These are phyloP conservation scores for Nyctanthes arbortristis DNA, from an alignment of 257 asterid species.

Conservation along the genomic window DNA sequence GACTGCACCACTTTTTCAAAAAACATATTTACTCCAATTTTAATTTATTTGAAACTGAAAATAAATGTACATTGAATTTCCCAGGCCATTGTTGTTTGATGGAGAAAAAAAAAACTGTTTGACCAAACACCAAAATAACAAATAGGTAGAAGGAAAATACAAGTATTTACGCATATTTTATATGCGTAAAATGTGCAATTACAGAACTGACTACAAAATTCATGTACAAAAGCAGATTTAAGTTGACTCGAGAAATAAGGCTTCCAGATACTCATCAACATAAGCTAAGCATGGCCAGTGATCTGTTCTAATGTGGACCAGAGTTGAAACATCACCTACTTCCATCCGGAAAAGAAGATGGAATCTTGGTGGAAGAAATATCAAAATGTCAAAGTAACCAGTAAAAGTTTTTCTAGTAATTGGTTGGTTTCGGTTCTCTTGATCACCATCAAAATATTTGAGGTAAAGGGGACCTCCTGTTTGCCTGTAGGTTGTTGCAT, in stretches of 20 bases:
- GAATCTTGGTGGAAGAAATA: constrained; percentile 93
- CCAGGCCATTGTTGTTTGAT: background rate
- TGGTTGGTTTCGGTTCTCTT: constrained; percentile 38
- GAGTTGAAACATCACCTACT: constrained; percentile 65
- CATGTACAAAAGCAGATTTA: background rate
- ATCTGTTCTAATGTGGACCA: constrained; percentile 89
- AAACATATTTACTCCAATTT: no score
- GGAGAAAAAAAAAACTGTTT: background rate
- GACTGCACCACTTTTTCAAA: no score
- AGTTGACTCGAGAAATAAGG: constrained; percentile 47
- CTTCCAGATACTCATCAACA: constrained; percentile 90
- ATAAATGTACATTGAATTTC: background rate
- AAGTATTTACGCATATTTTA: background rate
- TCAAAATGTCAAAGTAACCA: constrained; percentile 65
- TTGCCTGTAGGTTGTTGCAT: background rate
- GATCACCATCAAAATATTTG: constrained; percentile 63
- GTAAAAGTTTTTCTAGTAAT: constrained; percentile 38
- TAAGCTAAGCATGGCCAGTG: constrained; percentile 98
- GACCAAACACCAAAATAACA: background rate
- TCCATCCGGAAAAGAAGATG: constrained; percentile 96
- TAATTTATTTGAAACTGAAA: background rate
- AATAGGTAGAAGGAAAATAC: background rate
- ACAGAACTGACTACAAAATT: background rate
- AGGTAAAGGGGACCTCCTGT: constrained; percentile 73
- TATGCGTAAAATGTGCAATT: background rate